Evolutionary conservation across 441 rosid genomes (phyloP), one percentile per base, ranked within the genome.

Genomic region (Erodium texanum): DNA sequence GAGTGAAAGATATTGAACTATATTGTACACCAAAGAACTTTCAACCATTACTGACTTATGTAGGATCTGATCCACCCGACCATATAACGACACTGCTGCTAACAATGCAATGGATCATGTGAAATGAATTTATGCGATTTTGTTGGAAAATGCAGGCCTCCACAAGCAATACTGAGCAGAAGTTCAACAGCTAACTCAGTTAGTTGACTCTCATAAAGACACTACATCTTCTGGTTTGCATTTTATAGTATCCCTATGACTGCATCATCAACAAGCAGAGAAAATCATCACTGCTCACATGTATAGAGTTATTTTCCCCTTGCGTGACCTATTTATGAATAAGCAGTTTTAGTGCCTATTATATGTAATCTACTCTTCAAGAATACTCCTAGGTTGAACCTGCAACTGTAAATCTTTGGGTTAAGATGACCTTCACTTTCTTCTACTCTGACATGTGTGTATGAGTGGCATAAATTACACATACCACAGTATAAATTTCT

Each of bases 81-180:
- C 0, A 38, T 8, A 38, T 34, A 34, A 34, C 38, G 8, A 34
- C 9, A 4, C 36, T 32, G 36, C 36, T 7, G 36, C 36, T 32
- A 32, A 32, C 6, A 32, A 32, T 32, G 7, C 36, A 9, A 4
- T 7, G 43, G 7, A 56, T 56, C 20, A 22, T 58, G 6, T 19
- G 63, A 58, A 58, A 58, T 22, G 27, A 58, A 11, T 22, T 58
- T 22, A 52, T 27, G 19, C 48, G 10, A 15, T 41, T 24, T 50
- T 32, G 45, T 22, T 67, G 66, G 36, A 75, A 72, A 20, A 67
- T 79, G 81, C 93, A 94, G 97, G 96, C 86, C 70, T 58, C 97
- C 27, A 73, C 96, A 65, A 91, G 97, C 82, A 69, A 82, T 43
- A 58, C 82, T 0, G 95, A 87, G 67, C 81, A 74, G 79, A 91